These are phyloP conservation scores for Escovopsis sp. DNA, from an alignment of 2,329 filamentous ascomycete species.

Conservation along the genomic window DNA sequence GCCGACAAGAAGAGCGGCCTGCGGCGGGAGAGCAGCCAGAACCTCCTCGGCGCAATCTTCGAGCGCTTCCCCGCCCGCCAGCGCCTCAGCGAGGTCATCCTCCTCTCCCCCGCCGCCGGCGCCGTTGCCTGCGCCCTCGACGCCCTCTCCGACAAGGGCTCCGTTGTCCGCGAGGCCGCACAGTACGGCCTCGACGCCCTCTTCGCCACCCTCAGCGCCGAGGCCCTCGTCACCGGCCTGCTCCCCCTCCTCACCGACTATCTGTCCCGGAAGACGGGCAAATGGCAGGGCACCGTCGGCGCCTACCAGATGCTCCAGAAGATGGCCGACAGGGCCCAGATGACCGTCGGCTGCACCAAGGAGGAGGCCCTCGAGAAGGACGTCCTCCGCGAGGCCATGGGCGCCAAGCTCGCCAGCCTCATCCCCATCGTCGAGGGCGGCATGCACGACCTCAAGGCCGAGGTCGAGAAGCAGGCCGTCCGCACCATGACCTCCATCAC, in stretches of 20 bases:
- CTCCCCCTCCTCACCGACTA: slow-evolving; percentile 64
- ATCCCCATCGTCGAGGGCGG: slow-evolving; percentile 84
- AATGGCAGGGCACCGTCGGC: slow-evolving; percentile 93
- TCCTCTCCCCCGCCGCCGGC: slow-evolving; percentile 68
- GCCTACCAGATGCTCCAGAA: slow-evolving; percentile 73
- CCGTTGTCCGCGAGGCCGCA: slow-evolving; percentile 77
- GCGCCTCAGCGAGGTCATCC: slow-evolving; percentile 63
- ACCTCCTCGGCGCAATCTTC: slow-evolving; percentile 83
- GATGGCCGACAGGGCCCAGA: slow-evolving; percentile 90
- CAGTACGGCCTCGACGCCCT: slow-evolving; percentile 89
- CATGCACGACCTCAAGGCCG: slow-evolving; percentile 92
- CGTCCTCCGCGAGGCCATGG: slow-evolving; percentile 78
- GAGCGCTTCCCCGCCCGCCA: slow-evolving; percentile 73
- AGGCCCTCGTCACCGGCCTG: slow-evolving; percentile 70
- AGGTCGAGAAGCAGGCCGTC: slow-evolving; percentile 78
- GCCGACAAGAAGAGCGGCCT: slow-evolving; percentile 85
- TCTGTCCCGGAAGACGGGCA: slow-evolving; percentile 69
- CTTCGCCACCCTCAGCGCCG: slow-evolving; percentile 63
- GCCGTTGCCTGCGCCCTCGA: slow-evolving; percentile 65
- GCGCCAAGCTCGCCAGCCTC: slow-evolving; percentile 67
- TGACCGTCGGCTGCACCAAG: slow-evolving; percentile 60
- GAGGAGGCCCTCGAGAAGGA: slow-evolving; percentile 84
- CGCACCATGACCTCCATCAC: slow-evolving; percentile 87
- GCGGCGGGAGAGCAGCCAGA: slow-evolving; percentile 81
- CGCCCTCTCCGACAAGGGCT: slow-evolving; percentile 75